These are phyloP conservation scores for Jasminum sambac DNA, from an alignment of 257 asterid genomes.

Conservation along the genomic window DNA sequence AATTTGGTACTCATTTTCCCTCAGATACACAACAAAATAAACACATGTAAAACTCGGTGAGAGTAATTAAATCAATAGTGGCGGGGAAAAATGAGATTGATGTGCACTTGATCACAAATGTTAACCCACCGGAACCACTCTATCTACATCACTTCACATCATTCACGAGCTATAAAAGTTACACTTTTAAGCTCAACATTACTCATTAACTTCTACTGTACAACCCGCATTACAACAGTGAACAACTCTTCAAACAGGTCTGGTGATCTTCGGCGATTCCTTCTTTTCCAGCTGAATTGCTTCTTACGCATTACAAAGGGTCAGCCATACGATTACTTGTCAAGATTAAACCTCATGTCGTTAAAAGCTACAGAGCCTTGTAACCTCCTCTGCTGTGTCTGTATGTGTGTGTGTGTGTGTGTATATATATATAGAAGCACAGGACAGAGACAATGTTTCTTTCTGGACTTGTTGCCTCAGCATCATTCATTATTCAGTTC, in stretches of 20 bases:
- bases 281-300: slow-evolving; percentile 7
- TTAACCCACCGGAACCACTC: slow-evolving; percentile 5
- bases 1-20: too few species aligned
- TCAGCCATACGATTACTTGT: neutral
- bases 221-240: slow-evolving; percentile 23
- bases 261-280: slow-evolving; percentile 8
- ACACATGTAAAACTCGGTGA: neutral
- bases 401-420: too few species aligned
- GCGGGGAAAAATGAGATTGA: neutral
- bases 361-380: neutral
- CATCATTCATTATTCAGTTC: slow-evolving; percentile 47
- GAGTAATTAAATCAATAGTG: neutral
- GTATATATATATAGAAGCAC: neutral
- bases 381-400: slow-evolving; percentile 3
- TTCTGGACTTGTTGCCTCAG: slow-evolving; percentile 8
- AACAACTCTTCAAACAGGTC: neutral
- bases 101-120: neutral
- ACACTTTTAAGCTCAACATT: neutral
- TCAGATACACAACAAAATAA: neutral
- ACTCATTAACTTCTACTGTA: slow-evolving; percentile 19
- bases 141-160: neutral
- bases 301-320: slow-evolving; percentile 1
- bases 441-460: neutral
- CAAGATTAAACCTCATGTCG: slow-evolving; percentile 12
- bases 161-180: neutral